Conservation (phyloP, 225 moss, liverwort and hornwort genomes). For the Asterella californica region DNA sequence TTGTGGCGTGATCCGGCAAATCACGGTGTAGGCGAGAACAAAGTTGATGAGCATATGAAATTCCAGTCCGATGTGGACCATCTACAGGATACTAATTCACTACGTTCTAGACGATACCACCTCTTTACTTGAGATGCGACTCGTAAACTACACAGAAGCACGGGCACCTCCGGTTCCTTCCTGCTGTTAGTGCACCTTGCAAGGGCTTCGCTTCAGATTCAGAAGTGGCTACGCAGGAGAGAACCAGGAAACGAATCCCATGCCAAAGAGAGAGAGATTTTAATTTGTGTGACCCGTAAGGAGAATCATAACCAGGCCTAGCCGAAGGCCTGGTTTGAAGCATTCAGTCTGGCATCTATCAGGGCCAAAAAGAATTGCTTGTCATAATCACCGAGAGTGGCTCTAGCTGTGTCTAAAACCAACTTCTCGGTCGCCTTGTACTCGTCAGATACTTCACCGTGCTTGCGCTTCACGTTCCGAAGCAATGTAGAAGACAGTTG, state of each 20-base stretch:
- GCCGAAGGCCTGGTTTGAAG: constrained; percentile 30
- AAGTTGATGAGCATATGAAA: not conserved
- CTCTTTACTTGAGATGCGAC: not conserved
- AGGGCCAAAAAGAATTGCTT: constrained; percentile 19
- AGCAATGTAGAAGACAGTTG: constrained; percentile 29
- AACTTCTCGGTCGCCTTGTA: constrained; percentile 7
- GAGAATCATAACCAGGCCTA: not conserved
- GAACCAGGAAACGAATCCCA: not conserved
- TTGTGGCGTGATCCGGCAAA: not conserved
- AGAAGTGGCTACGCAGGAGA: too few species aligned
- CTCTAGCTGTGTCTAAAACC: constrained; percentile 11
- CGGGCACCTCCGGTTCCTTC: not conserved
- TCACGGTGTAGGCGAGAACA: too few species aligned
- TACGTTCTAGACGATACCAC: not conserved
- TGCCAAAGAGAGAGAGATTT: constrained; percentile 15
- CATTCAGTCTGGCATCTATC: constrained; percentile 25
- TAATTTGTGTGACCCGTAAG: constrained; percentile 10
- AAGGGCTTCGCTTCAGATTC: too few species aligned
- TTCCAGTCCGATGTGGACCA: not conserved
- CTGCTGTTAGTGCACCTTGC: not conserved
- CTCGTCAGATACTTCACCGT: constrained; percentile 15
- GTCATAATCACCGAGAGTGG: constrained; percentile 22
- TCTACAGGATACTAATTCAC: not conserved
- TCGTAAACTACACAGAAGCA: not conserved
- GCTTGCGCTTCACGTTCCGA: constrained; percentile 11